phyloP scores from a whole-genome alignment of 495 filamentous ascomycete genomes.

The Aspergillus avenaceus region DNA sequence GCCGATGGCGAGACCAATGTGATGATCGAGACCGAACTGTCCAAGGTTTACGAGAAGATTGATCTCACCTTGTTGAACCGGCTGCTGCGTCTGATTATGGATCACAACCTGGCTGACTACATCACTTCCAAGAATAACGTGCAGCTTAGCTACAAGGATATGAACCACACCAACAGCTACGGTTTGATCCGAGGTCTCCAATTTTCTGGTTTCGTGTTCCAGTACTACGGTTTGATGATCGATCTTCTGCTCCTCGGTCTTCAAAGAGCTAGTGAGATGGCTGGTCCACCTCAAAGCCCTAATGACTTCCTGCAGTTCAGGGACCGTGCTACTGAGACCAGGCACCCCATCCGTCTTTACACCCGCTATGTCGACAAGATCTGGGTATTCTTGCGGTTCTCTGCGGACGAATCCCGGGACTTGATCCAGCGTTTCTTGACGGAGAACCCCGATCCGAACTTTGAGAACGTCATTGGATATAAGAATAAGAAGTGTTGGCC shows the following conservation, averaged over 20 bases:
- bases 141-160: conserved; percentile 98
- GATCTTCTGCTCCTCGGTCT: conserved; percentile 90
- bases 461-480: conserved; percentile 98
- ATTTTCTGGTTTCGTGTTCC: conserved; percentile 98
- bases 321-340: conserved; percentile 83
- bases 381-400: conserved; percentile 96
- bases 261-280: conserved; percentile 94
- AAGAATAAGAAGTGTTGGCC: conserved; percentile 99
- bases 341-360: conserved; percentile 93
- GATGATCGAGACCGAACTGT: conserved; percentile 97
- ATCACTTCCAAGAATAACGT: conserved; percentile 99
- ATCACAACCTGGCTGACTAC: conserved; percentile 98
- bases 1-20: conserved; percentile 96
- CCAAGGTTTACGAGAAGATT: conserved; percentile 99
- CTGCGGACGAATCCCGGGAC: conserved; percentile 89
- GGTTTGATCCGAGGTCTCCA: conserved; percentile 96
- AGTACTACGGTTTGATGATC: conserved; percentile 96
- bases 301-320: conserved; percentile 99
- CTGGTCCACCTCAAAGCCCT: conserved; percentile 90
- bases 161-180: conserved; percentile 99
- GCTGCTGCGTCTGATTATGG: conserved; percentile 93
- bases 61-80: conserved; percentile 95
- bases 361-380: conserved; percentile 97
- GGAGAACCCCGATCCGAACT: conserved; percentile 97
- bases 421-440: conserved; percentile 97